Conservation (phyloP, 2,329 filamentous ascomycete species). For the Orbilia ellipsospora region DNA sequence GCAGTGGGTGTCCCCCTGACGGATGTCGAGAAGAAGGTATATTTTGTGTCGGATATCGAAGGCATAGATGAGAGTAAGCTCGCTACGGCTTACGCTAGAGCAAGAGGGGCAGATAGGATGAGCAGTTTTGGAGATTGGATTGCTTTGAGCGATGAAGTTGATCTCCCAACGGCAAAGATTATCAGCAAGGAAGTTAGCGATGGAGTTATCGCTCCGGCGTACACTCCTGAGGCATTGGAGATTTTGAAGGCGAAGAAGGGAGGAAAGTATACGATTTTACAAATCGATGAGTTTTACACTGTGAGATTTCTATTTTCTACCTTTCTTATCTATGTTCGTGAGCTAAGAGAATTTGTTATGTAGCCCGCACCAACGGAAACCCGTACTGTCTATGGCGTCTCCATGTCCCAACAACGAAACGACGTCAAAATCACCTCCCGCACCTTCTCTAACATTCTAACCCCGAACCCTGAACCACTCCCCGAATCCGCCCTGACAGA, state of each 20-base stretch:
- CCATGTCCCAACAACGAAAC: conserved; percentile 89
- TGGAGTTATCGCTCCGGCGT: conserved; percentile 91
- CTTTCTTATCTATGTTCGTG: neutral
- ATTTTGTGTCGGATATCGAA: conserved; percentile 95
- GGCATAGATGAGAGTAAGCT: conserved; percentile 86
- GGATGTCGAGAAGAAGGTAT: conserved; percentile 92
- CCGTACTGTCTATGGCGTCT: conserved; percentile 89
- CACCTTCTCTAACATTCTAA: conserved; percentile 86
- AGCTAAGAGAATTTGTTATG: neutral
- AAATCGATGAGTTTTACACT: conserved; percentile 89
- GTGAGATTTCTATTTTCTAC: conserved; percentile 9
- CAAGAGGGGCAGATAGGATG: conserved; percentile 96
- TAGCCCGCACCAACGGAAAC: conserved; percentile 77
- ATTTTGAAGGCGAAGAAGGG: conserved; percentile 98
- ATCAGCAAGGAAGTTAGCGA: conserved; percentile 98
- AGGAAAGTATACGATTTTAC: conserved; percentile 92
- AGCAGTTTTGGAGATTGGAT: conserved; percentile 98
- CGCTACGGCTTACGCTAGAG: conserved; percentile 94
- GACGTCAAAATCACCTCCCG: conserved; percentile 85
- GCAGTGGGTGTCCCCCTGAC: conserved; percentile 90
- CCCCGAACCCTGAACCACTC: conserved; percentile 81
- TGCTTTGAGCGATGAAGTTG: conserved; percentile 88
- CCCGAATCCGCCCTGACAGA: conserved; percentile 86
- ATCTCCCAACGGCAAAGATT: conserved; percentile 93
- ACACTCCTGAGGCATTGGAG: conserved; percentile 83